These are phyloP conservation scores for Dactylellina haptotyla DNA, from an alignment of 2,329 filamentous ascomycete genomes.

Conservation along the genomic window DNA sequence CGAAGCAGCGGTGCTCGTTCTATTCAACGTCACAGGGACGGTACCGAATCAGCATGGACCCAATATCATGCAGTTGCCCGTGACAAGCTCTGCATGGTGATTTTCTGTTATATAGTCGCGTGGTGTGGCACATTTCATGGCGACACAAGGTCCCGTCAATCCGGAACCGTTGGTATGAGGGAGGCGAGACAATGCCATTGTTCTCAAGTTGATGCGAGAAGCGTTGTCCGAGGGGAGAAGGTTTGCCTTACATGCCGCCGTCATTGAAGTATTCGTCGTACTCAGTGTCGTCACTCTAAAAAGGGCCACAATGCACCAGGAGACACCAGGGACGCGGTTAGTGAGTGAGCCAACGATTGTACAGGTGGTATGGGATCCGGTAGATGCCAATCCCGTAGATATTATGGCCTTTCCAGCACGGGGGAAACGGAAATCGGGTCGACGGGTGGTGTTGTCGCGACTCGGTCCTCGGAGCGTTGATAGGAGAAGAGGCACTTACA, in stretches of 20 bases:
- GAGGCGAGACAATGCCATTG: constrained; percentile 33
- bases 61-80: constrained; percentile 15
- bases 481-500: constrained; percentile 28
- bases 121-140: constrained; percentile 24
- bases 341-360: neutral
- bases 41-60: constrained; percentile 20
- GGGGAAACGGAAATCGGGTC: neutral
- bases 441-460: constrained; percentile 20
- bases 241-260: constrained; percentile 51
- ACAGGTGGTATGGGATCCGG: neutral
- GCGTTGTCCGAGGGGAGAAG: constrained; percentile 12
- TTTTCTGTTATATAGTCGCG: neutral
- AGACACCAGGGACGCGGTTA: constrained; percentile 8
- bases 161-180: neutral
- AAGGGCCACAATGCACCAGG: constrained; percentile 21
- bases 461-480: neutral
- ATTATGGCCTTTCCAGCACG: too few species aligned
- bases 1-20: constrained; percentile 50
- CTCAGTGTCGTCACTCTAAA: constrained; percentile 49
- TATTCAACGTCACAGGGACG: constrained; percentile 7
- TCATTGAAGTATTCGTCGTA: constrained; percentile 47
- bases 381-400: neutral
- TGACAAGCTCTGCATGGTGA: constrained; percentile 15
- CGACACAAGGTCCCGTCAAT: constrained; percentile 3
- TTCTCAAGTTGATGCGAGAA: constrained; percentile 7